These are phyloP conservation scores for Triticum dicoccoides DNA, from an alignment of 176 grass and related monocot genomes.

Conservation along the genomic window DNA sequence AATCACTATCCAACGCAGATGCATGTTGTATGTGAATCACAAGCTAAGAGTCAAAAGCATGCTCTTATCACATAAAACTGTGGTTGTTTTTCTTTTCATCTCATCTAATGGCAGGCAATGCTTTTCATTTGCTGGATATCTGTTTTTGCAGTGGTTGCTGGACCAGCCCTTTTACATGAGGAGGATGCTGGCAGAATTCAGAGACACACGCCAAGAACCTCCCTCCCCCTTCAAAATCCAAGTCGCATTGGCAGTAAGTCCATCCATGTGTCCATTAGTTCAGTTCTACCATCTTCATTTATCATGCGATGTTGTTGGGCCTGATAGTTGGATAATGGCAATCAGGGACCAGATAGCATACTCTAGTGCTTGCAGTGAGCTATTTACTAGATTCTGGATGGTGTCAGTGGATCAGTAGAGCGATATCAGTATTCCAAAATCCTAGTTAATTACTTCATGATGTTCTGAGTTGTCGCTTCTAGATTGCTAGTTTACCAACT, in stretches of 20 bases:
- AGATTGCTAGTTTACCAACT: background rate
- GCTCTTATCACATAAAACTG: background rate
- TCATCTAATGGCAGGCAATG: background rate
- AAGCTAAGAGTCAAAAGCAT: background rate
- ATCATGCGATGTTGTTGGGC: background rate
- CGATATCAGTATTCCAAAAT: background rate
- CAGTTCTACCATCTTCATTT: background rate
- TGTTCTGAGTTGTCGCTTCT: background rate
- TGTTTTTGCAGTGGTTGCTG: constrained; percentile 28
- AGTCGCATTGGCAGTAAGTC: constrained; percentile 14
- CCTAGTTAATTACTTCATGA: background rate
- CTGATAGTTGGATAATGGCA: background rate
- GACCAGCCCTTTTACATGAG: constrained; percentile 28
- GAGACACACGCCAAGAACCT: background rate
- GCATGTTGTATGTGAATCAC: background rate
- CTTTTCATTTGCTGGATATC: background rate
- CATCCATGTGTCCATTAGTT: background rate
- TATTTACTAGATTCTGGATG: background rate
- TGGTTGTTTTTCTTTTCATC: background rate
- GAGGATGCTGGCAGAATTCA: constrained; percentile 16
- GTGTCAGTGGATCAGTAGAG: background rate
- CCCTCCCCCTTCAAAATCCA: background rate
- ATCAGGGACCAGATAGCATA: background rate
- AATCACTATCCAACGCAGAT: too few relatives aligned
- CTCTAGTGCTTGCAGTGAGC: background rate